phyloP scores from a whole-genome alignment of 768 basidiomycete species.

The Tylopilus vinaceipallidus region DNA sequence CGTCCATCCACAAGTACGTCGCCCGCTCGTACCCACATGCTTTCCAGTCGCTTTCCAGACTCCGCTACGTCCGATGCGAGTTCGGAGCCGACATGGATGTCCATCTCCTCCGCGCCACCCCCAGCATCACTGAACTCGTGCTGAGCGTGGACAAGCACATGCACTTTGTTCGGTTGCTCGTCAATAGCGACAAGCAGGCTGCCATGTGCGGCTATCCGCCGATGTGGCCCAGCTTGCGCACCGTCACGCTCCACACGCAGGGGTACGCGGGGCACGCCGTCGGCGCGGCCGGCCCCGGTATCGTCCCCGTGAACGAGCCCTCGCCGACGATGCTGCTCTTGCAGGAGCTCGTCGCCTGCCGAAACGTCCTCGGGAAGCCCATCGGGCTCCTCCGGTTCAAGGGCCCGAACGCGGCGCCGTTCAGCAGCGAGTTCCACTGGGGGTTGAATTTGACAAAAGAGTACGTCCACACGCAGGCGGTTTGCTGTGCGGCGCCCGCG shows the following conservation, averaged over 20 bases:
- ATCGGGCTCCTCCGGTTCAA: conserved; percentile 27
- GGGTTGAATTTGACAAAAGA: conserved; percentile 26
- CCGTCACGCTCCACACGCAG: conserved; percentile 31
- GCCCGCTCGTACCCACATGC: conserved; percentile 25
- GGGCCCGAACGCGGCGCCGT: conserved; percentile 28
- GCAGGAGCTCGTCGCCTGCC: conserved; percentile 25
- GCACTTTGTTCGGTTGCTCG: conserved; percentile 30
- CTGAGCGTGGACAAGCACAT: conserved; percentile 30
- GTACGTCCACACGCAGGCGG: conserved; percentile 21
- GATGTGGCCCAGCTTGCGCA: conserved; percentile 29
- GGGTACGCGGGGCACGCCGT: conserved; percentile 22
- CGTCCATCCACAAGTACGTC: conserved; percentile 30
- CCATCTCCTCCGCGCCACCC: conserved; percentile 32
- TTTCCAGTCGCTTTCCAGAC: conserved; percentile 28
- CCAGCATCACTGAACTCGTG: conserved; percentile 31
- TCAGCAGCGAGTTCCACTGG: conserved; percentile 31
- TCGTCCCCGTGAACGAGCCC: conserved; percentile 29
- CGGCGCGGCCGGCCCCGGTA: conserved; percentile 10
- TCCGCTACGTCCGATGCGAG: conserved; percentile 31
- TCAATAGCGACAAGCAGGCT: conserved; percentile 36
- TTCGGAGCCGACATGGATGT: conserved; percentile 33
- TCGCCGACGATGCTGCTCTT: conserved; percentile 30
- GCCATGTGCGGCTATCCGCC: conserved; percentile 25
- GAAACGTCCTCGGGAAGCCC: conserved; percentile 22
- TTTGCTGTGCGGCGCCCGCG: conserved; percentile 20